Base-by-base conservation (phyloP, 306 rosid species). In the Cucumis cinereus region DNA sequence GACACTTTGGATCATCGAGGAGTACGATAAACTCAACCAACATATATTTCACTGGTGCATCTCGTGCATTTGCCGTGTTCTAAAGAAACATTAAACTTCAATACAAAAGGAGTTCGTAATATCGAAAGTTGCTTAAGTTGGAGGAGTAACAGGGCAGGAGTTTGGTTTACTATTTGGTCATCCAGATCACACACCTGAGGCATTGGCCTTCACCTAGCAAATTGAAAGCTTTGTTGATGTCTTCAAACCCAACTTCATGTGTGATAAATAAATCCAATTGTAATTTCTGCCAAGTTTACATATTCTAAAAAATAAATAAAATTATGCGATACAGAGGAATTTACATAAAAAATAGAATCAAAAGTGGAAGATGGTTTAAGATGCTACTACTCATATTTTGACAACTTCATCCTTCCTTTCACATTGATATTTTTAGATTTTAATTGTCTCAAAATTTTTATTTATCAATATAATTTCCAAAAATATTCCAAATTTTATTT, bases 211-310 rank as follows among this genome's bases (percentile, higher is more conserved):
- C 81, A 57, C 74, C 54, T 26, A 93, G 86, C 58, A 91, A 83
- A 82, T 85, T 86, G 71, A 93, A 93, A 76, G 98, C 98, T 80
- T 82, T 82, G 55, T 91, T 93, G 83, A 89, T 93, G 79, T 93
- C 96, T 60, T 91, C 82, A 66, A 93, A 91, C 57, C 56, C 78
- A 68, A 86, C 70, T 74, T 91, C 93, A 22, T 89, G 97, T 20
- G 97, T 84, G 20, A 89, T 89, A 83, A 91, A 93, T 41, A 85
- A 87, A 81, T 93, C 97, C 87, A 91, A 81, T 24, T 80, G 85
- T 63, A 88, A 84, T 71, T 91, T 92, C 98, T 89, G 87, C 23
- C 74, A 67, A 79, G 41, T 45, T 14, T 6, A 36, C 10, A 66
- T 36, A 64, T 64, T 64, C 50, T n/a, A 9, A 36, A 45, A 12